Evolutionary conservation across 768 basidiomycete species (phyloP).

Genomic region (Asterophora parasitica): DNA sequence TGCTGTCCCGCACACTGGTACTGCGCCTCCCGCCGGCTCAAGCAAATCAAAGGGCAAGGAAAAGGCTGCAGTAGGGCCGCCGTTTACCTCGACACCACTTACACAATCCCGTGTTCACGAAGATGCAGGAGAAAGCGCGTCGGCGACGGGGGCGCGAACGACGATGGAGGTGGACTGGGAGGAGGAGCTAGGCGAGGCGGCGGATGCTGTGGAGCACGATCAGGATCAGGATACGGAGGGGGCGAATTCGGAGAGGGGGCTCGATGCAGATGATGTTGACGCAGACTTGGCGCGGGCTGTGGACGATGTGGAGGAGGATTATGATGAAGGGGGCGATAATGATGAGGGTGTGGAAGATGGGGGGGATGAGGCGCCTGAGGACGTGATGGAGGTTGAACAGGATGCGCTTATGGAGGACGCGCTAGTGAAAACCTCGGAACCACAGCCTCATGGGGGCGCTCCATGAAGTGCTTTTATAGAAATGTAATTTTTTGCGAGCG

Average conservation of each 20-base stretch:
- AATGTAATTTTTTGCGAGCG: too few species aligned
- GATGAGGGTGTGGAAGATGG: conserved; percentile 21
- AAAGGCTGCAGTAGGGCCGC: conserved; percentile 27
- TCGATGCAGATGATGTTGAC: conserved; percentile 20
- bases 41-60: conserved; percentile 28
- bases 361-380: conserved; percentile 30
- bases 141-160: conserved; percentile 23
- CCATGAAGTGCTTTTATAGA: neutral
- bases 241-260: conserved; percentile 3
- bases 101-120: neutral
- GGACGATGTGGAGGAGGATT: conserved; percentile 29
- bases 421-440: conserved; percentile 8
- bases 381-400: conserved; percentile 28
- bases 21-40: conserved; percentile 1
- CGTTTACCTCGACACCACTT: conserved; percentile 29
- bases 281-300: conserved; percentile 27
- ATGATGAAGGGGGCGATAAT: conserved; percentile 19
- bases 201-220: conserved; percentile 15
- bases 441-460: neutral
- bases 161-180: conserved; percentile 30
- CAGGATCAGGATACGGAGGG: conserved; percentile 15
- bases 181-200: conserved; percentile 22
- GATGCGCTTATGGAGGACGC: conserved; percentile 24
- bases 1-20: neutral
- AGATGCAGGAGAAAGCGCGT: conserved; percentile 23